phyloP scores from a whole-genome alignment of 139 green algal species.

The Bryopsis sp. region DNA sequence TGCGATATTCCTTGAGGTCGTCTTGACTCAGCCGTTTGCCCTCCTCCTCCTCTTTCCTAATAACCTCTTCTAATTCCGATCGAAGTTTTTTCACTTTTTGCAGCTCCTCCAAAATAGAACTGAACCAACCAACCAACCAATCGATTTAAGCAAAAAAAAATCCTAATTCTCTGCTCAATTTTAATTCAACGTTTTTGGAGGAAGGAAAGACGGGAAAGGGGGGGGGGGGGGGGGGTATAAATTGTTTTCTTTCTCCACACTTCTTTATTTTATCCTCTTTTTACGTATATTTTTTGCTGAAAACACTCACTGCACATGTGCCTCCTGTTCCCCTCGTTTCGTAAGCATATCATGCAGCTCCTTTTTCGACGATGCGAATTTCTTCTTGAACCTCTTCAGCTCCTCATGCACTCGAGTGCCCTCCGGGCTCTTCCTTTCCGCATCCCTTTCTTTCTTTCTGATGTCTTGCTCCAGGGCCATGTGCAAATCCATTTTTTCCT shows the following conservation, averaged over 20 bases:
- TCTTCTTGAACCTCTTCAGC: slow-evolving; percentile 1
- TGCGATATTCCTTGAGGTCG: neutral
- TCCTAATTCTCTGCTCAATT: too few species aligned
- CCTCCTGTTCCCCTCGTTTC: too few species aligned
- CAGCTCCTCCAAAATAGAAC: slow-evolving; percentile 11
- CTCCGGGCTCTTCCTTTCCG: neutral
- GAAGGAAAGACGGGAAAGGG: too few species aligned
- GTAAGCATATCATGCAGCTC: too few species aligned
- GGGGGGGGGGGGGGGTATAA: neutral
- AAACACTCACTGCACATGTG: too few species aligned
- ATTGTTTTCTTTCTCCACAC: neutral
- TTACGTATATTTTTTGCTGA: too few species aligned
- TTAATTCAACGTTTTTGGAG: too few species aligned
- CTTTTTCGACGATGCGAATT: neutral
- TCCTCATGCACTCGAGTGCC: neutral
- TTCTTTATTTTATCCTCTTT: neutral
- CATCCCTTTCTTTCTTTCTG: too few species aligned
- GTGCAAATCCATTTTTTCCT: too few species aligned
- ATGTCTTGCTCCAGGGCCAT: too few species aligned
- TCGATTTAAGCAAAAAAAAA: neutral
- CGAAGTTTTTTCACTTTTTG: neutral
- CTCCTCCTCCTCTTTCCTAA: neutral
- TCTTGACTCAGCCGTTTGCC: slow-evolving; percentile 5
- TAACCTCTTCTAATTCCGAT: slow-evolving; percentile 3
- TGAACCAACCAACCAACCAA: neutral